Percentiles rank a stretch among this genome's conserved stretches.
Conservation (phyloP, 805 yeast species). For the Clavispora fructus region DNA sequence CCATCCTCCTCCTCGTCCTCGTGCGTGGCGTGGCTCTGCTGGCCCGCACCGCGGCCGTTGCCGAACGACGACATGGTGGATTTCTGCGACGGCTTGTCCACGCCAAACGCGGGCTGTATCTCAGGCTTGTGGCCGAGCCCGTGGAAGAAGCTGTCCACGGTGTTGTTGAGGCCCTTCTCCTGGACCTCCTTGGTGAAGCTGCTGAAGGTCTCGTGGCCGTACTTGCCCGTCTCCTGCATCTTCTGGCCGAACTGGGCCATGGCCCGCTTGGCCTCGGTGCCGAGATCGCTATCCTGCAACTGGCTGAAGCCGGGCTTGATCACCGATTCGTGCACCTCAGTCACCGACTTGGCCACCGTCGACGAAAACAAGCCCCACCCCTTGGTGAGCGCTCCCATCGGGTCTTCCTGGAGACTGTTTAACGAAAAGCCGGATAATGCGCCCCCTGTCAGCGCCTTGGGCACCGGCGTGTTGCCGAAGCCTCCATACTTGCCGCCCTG, state of each 20-base stretch:
- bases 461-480: conserved; percentile 76
- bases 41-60: conserved; percentile 19
- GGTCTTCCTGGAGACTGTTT: conserved; percentile 73
- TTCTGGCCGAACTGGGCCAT: conserved; percentile 94
- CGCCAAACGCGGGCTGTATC: conserved; percentile 65
- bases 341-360: conserved; percentile 78
- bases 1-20: conserved; percentile 43
- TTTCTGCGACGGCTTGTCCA: conserved; percentile 51
- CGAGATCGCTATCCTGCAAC: conserved; percentile 68
- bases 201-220: conserved; percentile 64
- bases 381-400: conserved; percentile 81
- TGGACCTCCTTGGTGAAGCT: conserved; percentile 46
- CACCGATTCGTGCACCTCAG: conserved; percentile 80
- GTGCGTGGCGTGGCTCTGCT: neutral
- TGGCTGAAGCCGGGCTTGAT: conserved; percentile 88
- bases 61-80: conserved; percentile 53
- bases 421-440: conserved; percentile 54
- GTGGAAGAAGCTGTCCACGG: conserved; percentile 38
- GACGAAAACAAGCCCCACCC: conserved; percentile 94
- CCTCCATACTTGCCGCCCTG: conserved; percentile 93
- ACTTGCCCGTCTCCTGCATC: conserved; percentile 80
- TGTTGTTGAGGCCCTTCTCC: conserved; percentile 33
- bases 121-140: conserved; percentile 51
- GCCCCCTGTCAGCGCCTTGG: conserved; percentile 31
- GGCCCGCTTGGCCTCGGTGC: conserved; percentile 83